Evolutionary conservation across 2,329 filamentous ascomycete species (phyloP), one percentile per base, ranked within the genome.

Genomic region (Xylaria sp.): DNA sequence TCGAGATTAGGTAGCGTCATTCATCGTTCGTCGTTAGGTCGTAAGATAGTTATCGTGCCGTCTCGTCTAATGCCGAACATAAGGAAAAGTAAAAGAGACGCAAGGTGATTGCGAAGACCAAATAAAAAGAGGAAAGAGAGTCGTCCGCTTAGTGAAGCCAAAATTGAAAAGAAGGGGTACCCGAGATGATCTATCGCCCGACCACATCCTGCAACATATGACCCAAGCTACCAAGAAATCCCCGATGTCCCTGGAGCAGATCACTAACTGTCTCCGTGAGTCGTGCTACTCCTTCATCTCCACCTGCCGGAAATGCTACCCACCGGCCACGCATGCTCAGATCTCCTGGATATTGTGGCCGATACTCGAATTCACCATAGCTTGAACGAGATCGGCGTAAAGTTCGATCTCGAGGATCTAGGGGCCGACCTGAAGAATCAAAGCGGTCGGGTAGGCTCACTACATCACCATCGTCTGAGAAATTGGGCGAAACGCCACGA

Each of bases 391-490:
- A 57, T 11, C 63, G 68, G 47, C n/a, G 54, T 12, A 54, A 24
- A 27, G 48, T 42, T 12, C 57, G 59, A 6, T 65, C 57, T 12
- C 60, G 61, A 55, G 62, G 39, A n/a, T 71, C 69, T 9, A 78
- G 59, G 1, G 73, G 75, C 34, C 66, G 70, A 2, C 77, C 77
- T 1, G 72, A 72, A 14, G 70, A 42, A 53, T 78, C 77, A 45
- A 79, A 79, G 30, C 77, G 75, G 32, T 75, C 74, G n/a, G 77
- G 77, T n/a, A 78, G 59, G 27, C 73, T 71, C 51, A 78, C 76
- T 30, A 78, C 57, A 7, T 75, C 74, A n/a, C 70, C 69, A 5
- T 74, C 73, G 6, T 72, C 69, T 2, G 73, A 72, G 42, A 56
- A 50, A 7, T 39, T 14, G 14, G 68, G 62, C 5, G 71, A 72